Conservation (phyloP, 306 rosid species). For the Castanea mollissima region DNA sequence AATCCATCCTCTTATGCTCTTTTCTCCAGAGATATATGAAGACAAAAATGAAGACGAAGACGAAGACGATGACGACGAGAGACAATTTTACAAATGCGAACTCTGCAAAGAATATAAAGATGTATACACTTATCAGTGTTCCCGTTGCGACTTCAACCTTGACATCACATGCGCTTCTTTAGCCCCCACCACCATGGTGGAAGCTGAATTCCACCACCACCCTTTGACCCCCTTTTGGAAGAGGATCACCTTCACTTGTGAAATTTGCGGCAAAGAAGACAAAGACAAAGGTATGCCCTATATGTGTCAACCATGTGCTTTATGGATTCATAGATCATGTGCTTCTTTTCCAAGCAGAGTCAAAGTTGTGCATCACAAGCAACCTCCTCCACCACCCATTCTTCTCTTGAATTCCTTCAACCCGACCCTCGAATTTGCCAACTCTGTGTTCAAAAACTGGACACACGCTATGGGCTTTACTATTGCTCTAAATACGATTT, state of each 20-base stretch:
- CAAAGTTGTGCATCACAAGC: neutral
- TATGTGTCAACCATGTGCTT: accelerated
- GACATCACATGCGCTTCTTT: neutral
- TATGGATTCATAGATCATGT: accelerated
- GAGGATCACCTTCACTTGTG: neutral
- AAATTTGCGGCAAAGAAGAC: neutral
- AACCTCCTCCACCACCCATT: neutral
- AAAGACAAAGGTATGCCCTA: too few species aligned
- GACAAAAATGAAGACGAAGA: too few species aligned
- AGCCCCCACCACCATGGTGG: too few species aligned
- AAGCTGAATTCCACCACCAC: neutral
- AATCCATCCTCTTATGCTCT: too few species aligned
- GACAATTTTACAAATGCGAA: too few species aligned
- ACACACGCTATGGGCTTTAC: neutral
- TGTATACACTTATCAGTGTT: neutral
- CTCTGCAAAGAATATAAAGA: too few species aligned
- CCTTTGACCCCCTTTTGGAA: neutral
- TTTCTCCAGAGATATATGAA: accelerated
- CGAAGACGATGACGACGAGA: too few species aligned
- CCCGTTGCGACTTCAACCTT: neutral
- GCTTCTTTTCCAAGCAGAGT: accelerated
- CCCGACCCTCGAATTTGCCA: neutral
- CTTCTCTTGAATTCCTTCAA: neutral
- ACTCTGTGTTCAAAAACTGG: neutral
- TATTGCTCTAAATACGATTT: neutral